A percentile compares a stretch with the other conserved stretches of the same genome.
phyloP scores from a whole-genome alignment of 257 asterid species.

The Ophiorrhiza pumila region DNA sequence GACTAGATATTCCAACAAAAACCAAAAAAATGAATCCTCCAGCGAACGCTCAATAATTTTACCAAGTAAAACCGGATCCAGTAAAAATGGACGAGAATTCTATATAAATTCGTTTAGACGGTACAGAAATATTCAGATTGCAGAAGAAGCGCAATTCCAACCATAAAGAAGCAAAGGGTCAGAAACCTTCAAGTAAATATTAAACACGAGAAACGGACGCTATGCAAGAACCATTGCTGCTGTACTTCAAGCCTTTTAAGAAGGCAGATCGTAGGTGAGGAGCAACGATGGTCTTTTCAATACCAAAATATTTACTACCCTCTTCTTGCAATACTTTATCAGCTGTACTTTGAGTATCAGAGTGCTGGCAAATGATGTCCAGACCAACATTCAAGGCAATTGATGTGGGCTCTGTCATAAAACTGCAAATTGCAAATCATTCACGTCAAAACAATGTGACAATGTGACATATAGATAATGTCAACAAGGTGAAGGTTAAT shows the following conservation, averaged over 20 bases:
- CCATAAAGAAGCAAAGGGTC: background rate
- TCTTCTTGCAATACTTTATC: slow-evolving; percentile 34
- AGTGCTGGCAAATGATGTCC: slow-evolving; percentile 26
- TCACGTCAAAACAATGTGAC: slow-evolving; percentile 7
- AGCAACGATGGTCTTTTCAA: slow-evolving; percentile 45
- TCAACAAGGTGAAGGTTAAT: background rate
- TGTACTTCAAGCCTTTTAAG: slow-evolving; percentile 61
- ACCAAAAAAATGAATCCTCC: background rate
- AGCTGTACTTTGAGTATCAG: slow-evolving; percentile 30
- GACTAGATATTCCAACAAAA: background rate
- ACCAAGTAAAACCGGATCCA: background rate
- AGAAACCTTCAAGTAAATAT: background rate
- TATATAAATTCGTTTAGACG: slow-evolving; percentile 2
- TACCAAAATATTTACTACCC: slow-evolving; percentile 35
- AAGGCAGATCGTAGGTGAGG: slow-evolving; percentile 49
- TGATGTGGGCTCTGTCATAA: slow-evolving; percentile 55
- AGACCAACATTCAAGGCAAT: slow-evolving; percentile 72
- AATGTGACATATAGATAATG: background rate
- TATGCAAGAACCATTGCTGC: slow-evolving; percentile 47
- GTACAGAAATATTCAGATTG: background rate
- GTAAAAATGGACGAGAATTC: background rate
- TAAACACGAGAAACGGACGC: slow-evolving; percentile 54
- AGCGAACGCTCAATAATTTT: background rate
- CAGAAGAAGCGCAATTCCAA: background rate
- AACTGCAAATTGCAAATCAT: slow-evolving; percentile 61